Evolutionary conservation across 1,139 yeast genomes (phyloP).

Genomic region (Kodamaea fungicola): DNA sequence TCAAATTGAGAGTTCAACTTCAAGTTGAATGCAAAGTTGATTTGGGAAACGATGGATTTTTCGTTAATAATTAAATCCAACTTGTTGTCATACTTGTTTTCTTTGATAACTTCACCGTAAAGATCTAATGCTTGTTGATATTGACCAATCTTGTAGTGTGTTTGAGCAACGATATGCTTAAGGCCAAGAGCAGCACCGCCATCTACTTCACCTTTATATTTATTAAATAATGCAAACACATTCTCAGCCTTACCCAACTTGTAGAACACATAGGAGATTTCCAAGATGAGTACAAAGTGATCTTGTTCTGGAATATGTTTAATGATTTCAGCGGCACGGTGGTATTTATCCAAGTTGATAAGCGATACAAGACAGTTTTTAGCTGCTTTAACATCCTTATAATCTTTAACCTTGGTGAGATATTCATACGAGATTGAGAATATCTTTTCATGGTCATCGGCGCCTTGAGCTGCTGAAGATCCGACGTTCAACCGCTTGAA

Average conservation of each 20-base stretch:
- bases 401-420: constrained; percentile 38
- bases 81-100: constrained; percentile 30
- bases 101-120: constrained; percentile 47
- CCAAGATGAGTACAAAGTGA: constrained; percentile 42
- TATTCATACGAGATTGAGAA: constrained; percentile 43
- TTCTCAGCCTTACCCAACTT: constrained; percentile 50
- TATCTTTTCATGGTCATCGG: constrained; percentile 37
- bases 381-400: constrained; percentile 49
- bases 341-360: constrained; percentile 69
- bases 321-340: constrained; percentile 50
- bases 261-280: constrained; percentile 68
- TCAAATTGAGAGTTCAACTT: constrained; percentile 11
- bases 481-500: constrained; percentile 39
- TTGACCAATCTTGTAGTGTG: constrained; percentile 65
- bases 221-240: constrained; percentile 38
- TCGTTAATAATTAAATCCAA: constrained; percentile 69
- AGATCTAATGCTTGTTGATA: constrained; percentile 51
- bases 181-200: constrained; percentile 39
- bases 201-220: constrained; percentile 12
- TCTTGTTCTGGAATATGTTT: constrained; percentile 36
- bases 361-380: constrained; percentile 65
- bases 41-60: constrained; percentile 64
- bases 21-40: constrained; percentile 16
- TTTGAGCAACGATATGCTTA: constrained; percentile 79
- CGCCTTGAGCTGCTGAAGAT: constrained; percentile 11